A percentile compares a stretch with the other conserved stretches of the same genome.
These are phyloP conservation scores for Protostelium mycophagum DNA, from an alignment of 78 protist species.

Conservation along the genomic window DNA sequence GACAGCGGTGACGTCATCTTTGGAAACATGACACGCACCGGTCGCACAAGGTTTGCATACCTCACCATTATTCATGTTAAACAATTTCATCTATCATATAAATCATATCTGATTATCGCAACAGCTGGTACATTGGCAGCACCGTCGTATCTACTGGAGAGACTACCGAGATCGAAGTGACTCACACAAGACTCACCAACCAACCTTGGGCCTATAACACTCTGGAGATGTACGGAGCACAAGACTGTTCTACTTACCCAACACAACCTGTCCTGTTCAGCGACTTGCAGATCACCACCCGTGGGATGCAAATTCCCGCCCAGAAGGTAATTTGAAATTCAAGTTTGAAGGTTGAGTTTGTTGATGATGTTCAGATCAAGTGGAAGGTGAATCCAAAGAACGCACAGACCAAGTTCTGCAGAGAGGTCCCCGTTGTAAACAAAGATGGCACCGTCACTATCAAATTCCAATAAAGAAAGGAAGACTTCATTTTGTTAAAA, in stretches of 20 bases:
- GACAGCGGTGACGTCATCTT: neutral
- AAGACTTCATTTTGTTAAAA: too few species aligned
- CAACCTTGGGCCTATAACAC: slow-evolving; percentile 25
- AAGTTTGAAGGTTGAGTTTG: too few species aligned
- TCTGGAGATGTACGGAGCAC: neutral
- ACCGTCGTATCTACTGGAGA: slow-evolving; percentile 5
- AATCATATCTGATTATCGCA: neutral
- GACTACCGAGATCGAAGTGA: neutral
- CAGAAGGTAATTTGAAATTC: too few species aligned
- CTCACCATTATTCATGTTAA: neutral
- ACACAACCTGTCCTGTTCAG: neutral
- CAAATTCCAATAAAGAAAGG: too few species aligned
- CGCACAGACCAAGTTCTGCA: neutral
- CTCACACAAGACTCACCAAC: neutral
- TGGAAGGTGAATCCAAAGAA: neutral
- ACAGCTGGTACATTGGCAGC: neutral
- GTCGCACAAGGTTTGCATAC: neutral
- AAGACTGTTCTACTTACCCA: neutral
- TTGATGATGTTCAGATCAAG: too few species aligned
- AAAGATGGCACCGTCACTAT: neutral
- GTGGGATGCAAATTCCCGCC: neutral
- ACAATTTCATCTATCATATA: neutral
- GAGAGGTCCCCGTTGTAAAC: neutral
- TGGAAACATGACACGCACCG: slow-evolving; percentile 17
- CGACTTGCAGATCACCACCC: neutral